phyloP scores from a whole-genome alignment of 2,329 filamentous ascomycete genomes.

The Aspergillus arachidicola region DNA sequence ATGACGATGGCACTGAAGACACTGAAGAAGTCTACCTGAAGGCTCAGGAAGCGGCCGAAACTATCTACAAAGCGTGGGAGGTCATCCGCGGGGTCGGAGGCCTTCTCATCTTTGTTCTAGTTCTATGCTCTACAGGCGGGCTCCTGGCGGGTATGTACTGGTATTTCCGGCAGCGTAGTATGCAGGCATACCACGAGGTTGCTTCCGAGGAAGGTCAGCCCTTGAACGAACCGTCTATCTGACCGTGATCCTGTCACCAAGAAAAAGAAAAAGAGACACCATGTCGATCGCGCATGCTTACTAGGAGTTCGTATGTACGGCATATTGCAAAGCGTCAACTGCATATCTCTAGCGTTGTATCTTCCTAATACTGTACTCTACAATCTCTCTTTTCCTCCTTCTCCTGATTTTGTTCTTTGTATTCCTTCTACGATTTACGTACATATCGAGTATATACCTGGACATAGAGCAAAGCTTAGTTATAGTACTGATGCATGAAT shows the following conservation, averaged over 20 bases:
- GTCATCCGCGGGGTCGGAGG: slow-evolving; percentile 33
- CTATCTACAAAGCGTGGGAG: slow-evolving; percentile 33
- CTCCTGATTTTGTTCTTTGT: neutral
- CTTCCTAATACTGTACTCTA: slow-evolving; percentile 2
- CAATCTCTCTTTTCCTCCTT: neutral
- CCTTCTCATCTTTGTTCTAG: slow-evolving; percentile 32
- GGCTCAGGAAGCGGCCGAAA: slow-evolving; percentile 30
- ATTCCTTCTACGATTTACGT: slow-evolving; percentile 10
- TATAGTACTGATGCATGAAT: neutral
- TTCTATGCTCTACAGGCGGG: slow-evolving; percentile 28
- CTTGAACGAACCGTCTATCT: slow-evolving; percentile 18
- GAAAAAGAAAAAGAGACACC: neutral
- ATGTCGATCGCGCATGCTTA: neutral
- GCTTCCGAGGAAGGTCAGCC: slow-evolving; percentile 32
- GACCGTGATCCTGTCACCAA: neutral
- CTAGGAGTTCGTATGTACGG: neutral
- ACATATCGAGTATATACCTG: neutral
- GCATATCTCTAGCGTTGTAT: slow-evolving; percentile 8
- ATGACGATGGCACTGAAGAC: slow-evolving; percentile 4
- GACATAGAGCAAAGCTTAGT: neutral
- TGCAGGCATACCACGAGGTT: slow-evolving; percentile 31
- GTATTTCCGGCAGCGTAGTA: slow-evolving; percentile 24
- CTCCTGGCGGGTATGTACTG: slow-evolving; percentile 25
- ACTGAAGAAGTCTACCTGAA: slow-evolving; percentile 11
- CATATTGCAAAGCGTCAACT: neutral